Conservation (phyloP, 306 rosid species). For the Rubus parviflorus region DNA sequence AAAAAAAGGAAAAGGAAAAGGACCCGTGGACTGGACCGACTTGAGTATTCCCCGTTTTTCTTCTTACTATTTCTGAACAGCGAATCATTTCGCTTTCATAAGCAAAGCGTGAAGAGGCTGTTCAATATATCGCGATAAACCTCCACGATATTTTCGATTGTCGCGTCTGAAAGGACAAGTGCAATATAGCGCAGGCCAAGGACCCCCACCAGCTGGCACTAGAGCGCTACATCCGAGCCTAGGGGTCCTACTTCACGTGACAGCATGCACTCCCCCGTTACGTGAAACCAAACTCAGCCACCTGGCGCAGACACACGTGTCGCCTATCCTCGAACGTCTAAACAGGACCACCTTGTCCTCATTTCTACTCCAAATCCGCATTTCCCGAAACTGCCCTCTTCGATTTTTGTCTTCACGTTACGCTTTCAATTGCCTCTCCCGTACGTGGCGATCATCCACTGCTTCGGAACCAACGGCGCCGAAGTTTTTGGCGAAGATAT, state of each 20-base stretch:
- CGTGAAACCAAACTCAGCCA: conserved; percentile 18
- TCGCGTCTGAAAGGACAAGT: conserved; percentile 32
- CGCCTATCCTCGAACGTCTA: conserved; percentile 31
- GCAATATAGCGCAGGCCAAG: background rate
- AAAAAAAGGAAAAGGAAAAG: background rate
- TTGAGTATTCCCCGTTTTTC: background rate
- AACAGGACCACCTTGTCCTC: conserved; percentile 53
- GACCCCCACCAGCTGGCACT: conserved; percentile 36
- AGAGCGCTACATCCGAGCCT: no score
- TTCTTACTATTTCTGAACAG: background rate
- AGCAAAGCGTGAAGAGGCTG: conserved; percentile 16
- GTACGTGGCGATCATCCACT: conserved; percentile 30
- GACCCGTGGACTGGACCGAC: background rate
- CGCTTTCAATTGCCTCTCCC: background rate
- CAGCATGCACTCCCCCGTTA: conserved; percentile 20
- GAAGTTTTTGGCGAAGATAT: background rate
- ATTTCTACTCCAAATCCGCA: conserved; percentile 8
- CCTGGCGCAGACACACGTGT: conserved; percentile 29
- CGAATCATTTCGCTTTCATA: conserved; percentile 14
- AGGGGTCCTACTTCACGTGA: conserved; percentile 49
- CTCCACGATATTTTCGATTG: background rate
- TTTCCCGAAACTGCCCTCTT: conserved; percentile 32
- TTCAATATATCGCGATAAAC: background rate
- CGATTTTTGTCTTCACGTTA: conserved; percentile 6
- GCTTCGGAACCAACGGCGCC: conserved; percentile 2